Percentiles rank a stretch among this genome's conserved stretches.
Evolutionary conservation across 495 filamentous ascomycete species (phyloP).

Genomic region (Hypoxylon fragiforme): DNA sequence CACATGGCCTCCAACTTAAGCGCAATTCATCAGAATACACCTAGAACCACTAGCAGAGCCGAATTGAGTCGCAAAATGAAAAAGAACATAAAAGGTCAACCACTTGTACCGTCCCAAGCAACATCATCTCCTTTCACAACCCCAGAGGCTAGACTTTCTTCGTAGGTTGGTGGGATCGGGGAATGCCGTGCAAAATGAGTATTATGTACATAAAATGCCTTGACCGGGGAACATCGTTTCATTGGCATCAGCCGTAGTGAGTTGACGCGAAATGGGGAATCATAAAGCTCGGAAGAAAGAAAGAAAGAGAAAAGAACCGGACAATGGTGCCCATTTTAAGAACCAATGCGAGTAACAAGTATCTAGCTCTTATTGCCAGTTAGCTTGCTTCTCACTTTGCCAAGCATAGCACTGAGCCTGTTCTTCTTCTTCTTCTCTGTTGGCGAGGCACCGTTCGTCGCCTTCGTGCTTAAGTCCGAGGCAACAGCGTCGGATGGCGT

Average conservation of each 20-base stretch:
- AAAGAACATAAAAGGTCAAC: constrained; percentile 2
- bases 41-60: constrained; percentile 6
- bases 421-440: constrained; percentile 61
- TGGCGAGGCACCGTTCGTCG: constrained; percentile 35
- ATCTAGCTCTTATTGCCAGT: constrained; percentile 28
- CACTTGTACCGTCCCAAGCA: constrained; percentile 15
- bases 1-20: constrained; percentile 1
- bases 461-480: constrained; percentile 40
- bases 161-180: background rate
- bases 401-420: constrained; percentile 60
- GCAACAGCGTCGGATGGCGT: constrained; percentile 33
- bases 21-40: constrained; percentile 11
- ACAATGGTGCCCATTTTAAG: constrained; percentile 23
- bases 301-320: constrained; percentile 33
- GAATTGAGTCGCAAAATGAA: background rate
- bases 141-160: constrained; percentile 6
- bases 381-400: constrained; percentile 62
- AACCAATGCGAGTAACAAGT: constrained; percentile 19
- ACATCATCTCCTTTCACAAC: background rate
- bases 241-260: constrained; percentile 29
- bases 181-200: constrained; percentile 23
- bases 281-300: constrained; percentile 38
- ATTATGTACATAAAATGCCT: constrained; percentile 33
- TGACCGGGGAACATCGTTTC: constrained; percentile 22
- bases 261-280: constrained; percentile 46